Evolutionary conservation across 495 filamentous ascomycete species (phyloP).

Genomic region (Talaromyces ruber): DNA sequence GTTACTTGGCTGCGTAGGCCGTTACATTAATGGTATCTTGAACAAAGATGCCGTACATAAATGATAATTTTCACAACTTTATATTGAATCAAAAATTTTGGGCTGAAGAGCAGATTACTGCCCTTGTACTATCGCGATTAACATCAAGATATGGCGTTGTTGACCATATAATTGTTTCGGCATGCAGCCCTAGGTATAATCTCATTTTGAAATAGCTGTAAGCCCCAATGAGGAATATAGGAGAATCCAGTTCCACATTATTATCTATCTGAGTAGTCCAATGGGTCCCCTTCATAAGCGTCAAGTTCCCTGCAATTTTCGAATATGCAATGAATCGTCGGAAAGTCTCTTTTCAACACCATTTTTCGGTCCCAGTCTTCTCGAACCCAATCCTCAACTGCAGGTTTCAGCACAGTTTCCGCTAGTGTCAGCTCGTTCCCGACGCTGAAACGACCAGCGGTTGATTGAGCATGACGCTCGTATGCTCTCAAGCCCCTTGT

Average conservation of each 20-base stretch:
- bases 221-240: not conserved
- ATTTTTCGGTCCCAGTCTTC: not conserved
- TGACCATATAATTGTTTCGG: not conserved
- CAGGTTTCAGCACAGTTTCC: not conserved
- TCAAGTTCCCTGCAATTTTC: not conserved
- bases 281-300: not conserved
- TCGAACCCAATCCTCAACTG: not conserved
- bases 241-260: not conserved
- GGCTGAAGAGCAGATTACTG: too few relatives aligned
- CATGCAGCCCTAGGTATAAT: not conserved
- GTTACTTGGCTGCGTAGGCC: not conserved
- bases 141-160: too few relatives aligned
- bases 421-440: constrained; percentile 1
- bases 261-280: constrained; percentile 1
- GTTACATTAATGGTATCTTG: not conserved
- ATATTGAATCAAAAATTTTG: not conserved
- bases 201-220: not conserved
- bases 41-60: not conserved
- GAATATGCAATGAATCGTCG: not conserved
- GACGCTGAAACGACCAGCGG: not conserved
- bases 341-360: not conserved
- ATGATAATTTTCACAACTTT: not conserved
- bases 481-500: not conserved
- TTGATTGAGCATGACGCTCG: not conserved
- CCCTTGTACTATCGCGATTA: too few relatives aligned